Evolutionary conservation across 768 basidiomycete genomes (phyloP), one percentile per base, ranked within the genome.

Genomic region (Pisolithus albus): DNA sequence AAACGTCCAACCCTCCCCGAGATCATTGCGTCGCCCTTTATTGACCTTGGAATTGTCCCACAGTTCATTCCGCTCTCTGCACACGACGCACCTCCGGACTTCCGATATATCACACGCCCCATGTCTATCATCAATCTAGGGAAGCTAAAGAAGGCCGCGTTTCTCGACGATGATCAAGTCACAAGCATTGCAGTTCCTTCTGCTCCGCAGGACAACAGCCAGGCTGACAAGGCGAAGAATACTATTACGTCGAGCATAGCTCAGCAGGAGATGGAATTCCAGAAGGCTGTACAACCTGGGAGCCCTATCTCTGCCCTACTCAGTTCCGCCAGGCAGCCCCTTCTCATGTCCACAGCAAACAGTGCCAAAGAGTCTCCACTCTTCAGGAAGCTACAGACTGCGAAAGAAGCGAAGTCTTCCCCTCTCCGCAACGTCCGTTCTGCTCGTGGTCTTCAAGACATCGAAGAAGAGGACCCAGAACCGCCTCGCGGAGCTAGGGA

Each of bases 181-280:
- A 66, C 72, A 19, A 69, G 59, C 30, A 76, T 78, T 28, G 68
- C 72, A 7, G 69, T 75, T 8, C 73, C 80, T 24, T 71, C 66
- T 36, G 67, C 67, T 2, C 66, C 53, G 18, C 54, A 48, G n/a
- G 39, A 57, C n/a, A 48, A 52, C 6, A 23, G 56, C 13, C 51
- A 61, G 4, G 40, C 62, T 1, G 59, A 63, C 19, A 58, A 55
- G 47, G 52, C 56, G 15, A 52, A 52, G 40, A 76, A 74, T 62
- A 77, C 71, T 45, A 72, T 76, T 49, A 78, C 78, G 15, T 79
- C 79, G 11, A 86, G 76, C 42, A 82, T 87, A 52, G 84, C 85
- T 3, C 79, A 91, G 60, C 89, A 92, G 63, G 96, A 99, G 78
- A 86, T 86, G 65, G 96, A 98, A 67, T 97, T 98, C 84, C 86